Percentiles rank a stretch among this genome's conserved stretches.
Conservation (phyloP, 257 asterid species). For the Vinca minor region DNA sequence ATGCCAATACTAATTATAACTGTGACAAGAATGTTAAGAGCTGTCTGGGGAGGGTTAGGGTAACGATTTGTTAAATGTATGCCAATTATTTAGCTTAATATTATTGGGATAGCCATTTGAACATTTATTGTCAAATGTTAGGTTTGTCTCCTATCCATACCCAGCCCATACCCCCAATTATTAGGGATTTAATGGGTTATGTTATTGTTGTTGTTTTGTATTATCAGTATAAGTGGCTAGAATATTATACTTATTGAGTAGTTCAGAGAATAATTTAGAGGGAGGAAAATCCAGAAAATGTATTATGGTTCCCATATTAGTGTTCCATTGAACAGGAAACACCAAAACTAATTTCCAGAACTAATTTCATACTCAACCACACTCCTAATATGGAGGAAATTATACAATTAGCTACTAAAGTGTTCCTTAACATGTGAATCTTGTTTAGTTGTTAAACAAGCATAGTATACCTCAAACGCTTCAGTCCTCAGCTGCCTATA, state of each 20-base stretch:
- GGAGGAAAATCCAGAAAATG: background rate
- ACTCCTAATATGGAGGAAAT: background rate
- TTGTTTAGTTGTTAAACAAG: too few species aligned
- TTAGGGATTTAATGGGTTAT: too few species aligned
- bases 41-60: background rate
- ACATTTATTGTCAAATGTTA: too few species aligned
- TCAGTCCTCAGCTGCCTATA: too few species aligned
- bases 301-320: background rate
- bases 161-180: too few species aligned
- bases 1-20: background rate
- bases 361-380: background rate
- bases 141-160: too few species aligned
- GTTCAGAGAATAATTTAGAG: background rate
- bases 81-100: background rate
- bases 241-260: background rate
- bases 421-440: background rate
- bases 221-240: background rate
- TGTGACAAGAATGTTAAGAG: background rate
- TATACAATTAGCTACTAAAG: background rate
- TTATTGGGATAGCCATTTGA: too few species aligned
- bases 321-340: background rate
- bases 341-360: background rate
- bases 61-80: too few species aligned
- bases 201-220: too few species aligned
- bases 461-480: background rate